phyloP scores from a whole-genome alignment of 192 early-diverging fungal species.

The Linnemannia hyalina region DNA sequence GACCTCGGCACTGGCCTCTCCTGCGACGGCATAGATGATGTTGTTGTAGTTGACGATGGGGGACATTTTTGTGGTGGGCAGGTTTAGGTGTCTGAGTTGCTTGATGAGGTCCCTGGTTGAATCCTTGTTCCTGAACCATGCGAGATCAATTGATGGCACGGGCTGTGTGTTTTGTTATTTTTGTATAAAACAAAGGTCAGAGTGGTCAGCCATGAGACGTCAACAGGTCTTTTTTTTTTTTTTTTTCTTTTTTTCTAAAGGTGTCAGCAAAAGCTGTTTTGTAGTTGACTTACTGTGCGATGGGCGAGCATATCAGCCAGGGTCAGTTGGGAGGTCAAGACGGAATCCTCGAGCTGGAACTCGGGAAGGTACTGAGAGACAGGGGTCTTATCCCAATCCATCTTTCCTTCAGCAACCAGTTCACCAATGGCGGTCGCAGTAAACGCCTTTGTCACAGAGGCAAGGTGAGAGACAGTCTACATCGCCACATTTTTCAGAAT shows the following conservation, averaged over 20 bases:
- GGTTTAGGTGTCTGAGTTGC: constrained; percentile 6
- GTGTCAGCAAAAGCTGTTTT: neutral
- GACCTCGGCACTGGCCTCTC: constrained; percentile 34
- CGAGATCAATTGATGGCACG: neutral
- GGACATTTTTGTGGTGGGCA: constrained; percentile 2
- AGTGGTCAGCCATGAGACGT: too few relatives aligned
- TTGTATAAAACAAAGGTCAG: neutral
- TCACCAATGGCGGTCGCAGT: constrained; percentile 45
- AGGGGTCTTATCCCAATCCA: constrained; percentile 44
- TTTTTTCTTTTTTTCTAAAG: neutral
- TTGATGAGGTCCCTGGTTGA: constrained; percentile 17
- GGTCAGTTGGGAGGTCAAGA: constrained; percentile 20
- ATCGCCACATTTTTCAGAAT: too few relatives aligned
- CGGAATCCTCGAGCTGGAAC: constrained; percentile 14
- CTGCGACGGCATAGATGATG: constrained; percentile 31
- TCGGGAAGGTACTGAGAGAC: constrained; percentile 36
- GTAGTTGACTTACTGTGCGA: constrained; percentile 30
- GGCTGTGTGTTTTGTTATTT: too few relatives aligned
- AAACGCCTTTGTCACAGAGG: constrained; percentile 40
- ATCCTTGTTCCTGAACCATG: constrained; percentile 13
- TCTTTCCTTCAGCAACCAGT: constrained; percentile 39
- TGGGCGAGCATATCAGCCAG: constrained; percentile 28
- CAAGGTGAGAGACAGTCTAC: constrained; percentile 25
- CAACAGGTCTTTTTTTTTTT: neutral
- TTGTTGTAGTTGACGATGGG: constrained; percentile 14